Percentiles rank a stretch among this genome's conserved stretches.
phyloP scores from a whole-genome alignment of 768 basidiomycete species.

The Russula earlei region DNA sequence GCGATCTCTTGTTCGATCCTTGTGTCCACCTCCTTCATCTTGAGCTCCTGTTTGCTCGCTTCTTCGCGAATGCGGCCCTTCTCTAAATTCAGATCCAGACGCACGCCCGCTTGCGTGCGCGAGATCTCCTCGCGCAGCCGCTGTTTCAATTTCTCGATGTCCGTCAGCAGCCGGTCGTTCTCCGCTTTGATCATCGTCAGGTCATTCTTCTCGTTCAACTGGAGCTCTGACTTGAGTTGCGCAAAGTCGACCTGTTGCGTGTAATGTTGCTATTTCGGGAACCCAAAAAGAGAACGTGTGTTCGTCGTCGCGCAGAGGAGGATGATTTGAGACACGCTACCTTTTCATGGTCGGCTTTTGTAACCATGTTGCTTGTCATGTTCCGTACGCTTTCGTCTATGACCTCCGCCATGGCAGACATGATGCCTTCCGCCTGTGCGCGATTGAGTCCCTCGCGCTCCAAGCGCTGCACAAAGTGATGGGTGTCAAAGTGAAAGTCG shows the following conservation, averaged over 20 bases:
- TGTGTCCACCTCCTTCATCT: conserved; percentile 97
- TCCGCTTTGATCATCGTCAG: conserved; percentile 91
- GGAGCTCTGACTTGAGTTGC: conserved; percentile 90
- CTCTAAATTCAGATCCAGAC: conserved; percentile 91
- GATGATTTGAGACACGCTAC: conserved; percentile 30
- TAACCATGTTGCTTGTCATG: conserved; percentile 95
- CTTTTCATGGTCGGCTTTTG: conserved; percentile 94
- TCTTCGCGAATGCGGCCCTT: conserved; percentile 95
- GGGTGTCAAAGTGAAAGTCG: conserved; percentile 89
- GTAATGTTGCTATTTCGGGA: conserved; percentile 60
- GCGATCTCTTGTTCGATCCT: conserved; percentile 95
- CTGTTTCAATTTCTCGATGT: conserved; percentile 93
- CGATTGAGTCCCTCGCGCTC: conserved; percentile 84
- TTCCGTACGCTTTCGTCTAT: conserved; percentile 95
- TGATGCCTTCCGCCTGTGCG: conserved; percentile 92
- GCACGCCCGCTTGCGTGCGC: conserved; percentile 85
- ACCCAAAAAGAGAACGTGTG: too few species aligned
- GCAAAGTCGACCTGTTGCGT: conserved; percentile 97
- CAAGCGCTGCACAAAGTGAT: conserved; percentile 86
- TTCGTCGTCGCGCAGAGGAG: neutral
- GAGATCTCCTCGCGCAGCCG: conserved; percentile 86
- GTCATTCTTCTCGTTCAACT: conserved; percentile 96
- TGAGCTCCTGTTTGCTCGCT: conserved; percentile 81
- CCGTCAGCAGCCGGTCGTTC: conserved; percentile 85
- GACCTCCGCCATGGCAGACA: conserved; percentile 93